Percentiles rank a stretch among this genome's conserved stretches.
These are phyloP conservation scores for Vitis rupestris DNA, from an alignment of 164 flowering plant species.

Conservation along the genomic window DNA sequence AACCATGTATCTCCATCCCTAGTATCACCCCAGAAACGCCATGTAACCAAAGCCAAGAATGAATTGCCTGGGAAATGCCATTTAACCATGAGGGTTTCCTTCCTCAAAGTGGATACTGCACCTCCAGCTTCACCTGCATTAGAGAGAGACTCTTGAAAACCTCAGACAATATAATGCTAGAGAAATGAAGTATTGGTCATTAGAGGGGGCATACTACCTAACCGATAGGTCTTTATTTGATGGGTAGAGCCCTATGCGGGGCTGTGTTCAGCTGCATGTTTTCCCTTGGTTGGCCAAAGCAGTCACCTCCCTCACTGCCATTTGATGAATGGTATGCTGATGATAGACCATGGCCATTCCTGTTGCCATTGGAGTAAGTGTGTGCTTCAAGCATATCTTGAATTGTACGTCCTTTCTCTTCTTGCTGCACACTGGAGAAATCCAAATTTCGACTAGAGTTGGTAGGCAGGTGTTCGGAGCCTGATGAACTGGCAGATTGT, in stretches of 20 bases:
- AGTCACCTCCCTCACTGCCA: slow-evolving; percentile 2
- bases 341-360: slow-evolving; percentile 15
- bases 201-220: slow-evolving; percentile 8
- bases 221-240: slow-evolving; percentile 2
- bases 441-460: slow-evolving; percentile 11
- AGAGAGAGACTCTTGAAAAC: slow-evolving; percentile 11
- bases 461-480: slow-evolving; percentile 10
- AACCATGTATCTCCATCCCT: background rate
- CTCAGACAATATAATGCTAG: slow-evolving; percentile 5
- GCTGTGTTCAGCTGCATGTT: slow-evolving; percentile 10
- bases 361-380: slow-evolving; percentile 14
- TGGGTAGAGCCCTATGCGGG: slow-evolving; percentile 10
- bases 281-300: slow-evolving; percentile 19
- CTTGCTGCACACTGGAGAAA: slow-evolving; percentile 9
- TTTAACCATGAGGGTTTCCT: background rate
- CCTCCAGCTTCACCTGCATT: slow-evolving; percentile 15
- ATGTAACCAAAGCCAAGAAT: slow-evolving; percentile 50
- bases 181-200: no score
- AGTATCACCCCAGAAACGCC: background rate
- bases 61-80: slow-evolving; percentile 46
- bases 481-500: slow-evolving; percentile 9
- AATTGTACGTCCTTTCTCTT: slow-evolving; percentile 7
- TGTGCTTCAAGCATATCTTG: slow-evolving; percentile 13
- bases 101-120: background rate
- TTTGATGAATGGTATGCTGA: slow-evolving; percentile 15